Base-by-base conservation (phyloP, 2,329 filamentous ascomycete species). In the Pleoardoris graminearum region DNA sequence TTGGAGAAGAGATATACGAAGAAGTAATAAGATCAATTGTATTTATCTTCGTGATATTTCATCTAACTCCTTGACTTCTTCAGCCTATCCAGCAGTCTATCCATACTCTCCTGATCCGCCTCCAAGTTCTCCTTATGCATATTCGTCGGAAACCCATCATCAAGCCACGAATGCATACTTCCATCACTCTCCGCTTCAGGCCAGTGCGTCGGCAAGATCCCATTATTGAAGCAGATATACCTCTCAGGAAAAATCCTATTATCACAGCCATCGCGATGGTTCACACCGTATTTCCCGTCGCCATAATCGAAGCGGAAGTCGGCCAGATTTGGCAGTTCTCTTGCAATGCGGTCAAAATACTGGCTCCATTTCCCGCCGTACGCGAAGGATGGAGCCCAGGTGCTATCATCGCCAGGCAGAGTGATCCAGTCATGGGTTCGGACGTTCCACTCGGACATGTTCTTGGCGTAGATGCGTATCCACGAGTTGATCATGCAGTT, bases 401-500 rank as follows among this genome's bases (percentile, higher is more conserved):
- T 32, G 7, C 17, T 14, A 10, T 22, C 2, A 4, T 48, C 23
- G n/a, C 22, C 36, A 1, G 22, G n/a, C 22, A 32, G 12, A n/a
- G n/a, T 17, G 5, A 7, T 23, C 46, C 46, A 48, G 23, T 43
- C 41, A n/a, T 32, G 41, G 7, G 19, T 50, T 16, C 10, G 27
- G 12, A 27, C 19, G 3, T 35, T 35, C 47, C 54, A 57, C 16
- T 39, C 27, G 1, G 21, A 3, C 43, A 51, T 37, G 25, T 54
- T 49, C 1, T 27, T 12, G 1, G 4, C 1, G 1, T 16, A 21
- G 41, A 57, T 57, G 16, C 21, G 17, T 14, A 54, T 43, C 38
- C 35, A 54, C 2, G 50, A 51, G 4, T 22, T 35, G 14, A 57
- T 57, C 54, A 57, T 57, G 39, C 51, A 54, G 14, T 54, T 57